Percentiles rank a stretch among this genome's conserved stretches.
Evolutionary conservation across 2,329 filamentous ascomycete genomes (phyloP).

Genomic region (Penicillium polonicum): DNA sequence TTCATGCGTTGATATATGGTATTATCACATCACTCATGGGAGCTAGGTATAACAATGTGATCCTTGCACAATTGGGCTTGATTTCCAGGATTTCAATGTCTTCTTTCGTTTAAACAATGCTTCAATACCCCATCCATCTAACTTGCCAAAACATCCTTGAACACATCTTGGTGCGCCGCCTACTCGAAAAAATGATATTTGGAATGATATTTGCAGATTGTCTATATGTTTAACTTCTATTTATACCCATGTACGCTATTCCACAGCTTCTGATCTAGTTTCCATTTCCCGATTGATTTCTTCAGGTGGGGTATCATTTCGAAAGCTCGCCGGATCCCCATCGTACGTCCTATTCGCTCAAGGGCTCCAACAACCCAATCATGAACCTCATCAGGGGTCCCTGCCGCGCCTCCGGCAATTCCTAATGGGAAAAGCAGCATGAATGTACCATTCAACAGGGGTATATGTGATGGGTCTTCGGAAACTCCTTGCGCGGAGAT

Average conservation of each 20-base stretch:
- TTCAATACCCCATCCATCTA: no score
- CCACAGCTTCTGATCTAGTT: slow-evolving; percentile 5
- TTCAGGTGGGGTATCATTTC: slow-evolving; percentile 20
- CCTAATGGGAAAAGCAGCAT: slow-evolving; percentile 25
- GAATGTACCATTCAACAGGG: slow-evolving; percentile 26
- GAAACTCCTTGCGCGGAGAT: slow-evolving; percentile 5
- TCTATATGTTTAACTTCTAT: neutral
- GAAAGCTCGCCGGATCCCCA: slow-evolving; percentile 25
- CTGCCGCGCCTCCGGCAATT: slow-evolving; percentile 22
- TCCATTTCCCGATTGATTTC: neutral
- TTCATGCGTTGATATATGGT: neutral
- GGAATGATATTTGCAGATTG: neutral
- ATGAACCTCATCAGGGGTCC: slow-evolving; percentile 20
- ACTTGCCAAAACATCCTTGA: neutral
- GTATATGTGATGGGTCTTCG: neutral
- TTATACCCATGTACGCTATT: neutral
- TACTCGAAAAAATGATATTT: neutral
- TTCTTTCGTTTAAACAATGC: no score
- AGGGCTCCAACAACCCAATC: slow-evolving; percentile 24
- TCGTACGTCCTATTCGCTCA: slow-evolving; percentile 19
- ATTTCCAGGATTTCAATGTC: no score
- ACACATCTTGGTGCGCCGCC: neutral
- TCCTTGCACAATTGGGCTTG: neutral
- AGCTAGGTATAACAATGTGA: neutral
- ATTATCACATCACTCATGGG: neutral